These are phyloP conservation scores for Juncus effusus DNA, from an alignment of 176 grass and related monocot species.

Conservation along the genomic window DNA sequence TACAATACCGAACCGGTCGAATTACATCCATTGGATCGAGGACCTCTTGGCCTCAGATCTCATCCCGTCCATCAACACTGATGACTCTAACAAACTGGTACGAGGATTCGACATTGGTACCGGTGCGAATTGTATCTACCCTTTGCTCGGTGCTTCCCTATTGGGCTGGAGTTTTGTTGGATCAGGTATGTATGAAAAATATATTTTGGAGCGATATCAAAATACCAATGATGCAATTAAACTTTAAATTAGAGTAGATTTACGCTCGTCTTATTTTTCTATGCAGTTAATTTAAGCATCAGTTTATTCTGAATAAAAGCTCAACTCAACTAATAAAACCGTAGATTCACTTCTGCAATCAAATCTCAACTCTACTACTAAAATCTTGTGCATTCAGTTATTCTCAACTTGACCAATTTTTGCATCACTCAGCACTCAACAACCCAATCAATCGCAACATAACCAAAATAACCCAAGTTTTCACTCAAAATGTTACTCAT, in stretches of 20 bases:
- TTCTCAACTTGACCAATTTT: not conserved
- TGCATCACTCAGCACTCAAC: not conserved
- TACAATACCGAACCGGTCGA: slow-evolving; percentile 86
- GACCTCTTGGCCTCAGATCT: slow-evolving; percentile 66
- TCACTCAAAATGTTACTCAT: too few species aligned
- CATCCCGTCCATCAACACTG: slow-evolving; percentile 39
- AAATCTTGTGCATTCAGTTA: too few species aligned
- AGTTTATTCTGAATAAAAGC: not conserved
- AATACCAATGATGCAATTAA: not conserved
- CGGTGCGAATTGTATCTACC: slow-evolving; percentile 93
- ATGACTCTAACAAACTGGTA: slow-evolving; percentile 33
- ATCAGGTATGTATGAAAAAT: slow-evolving; percentile 46
- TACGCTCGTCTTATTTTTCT: not conserved
- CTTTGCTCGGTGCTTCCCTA: slow-evolving; percentile 83
- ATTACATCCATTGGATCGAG: slow-evolving; percentile 97
- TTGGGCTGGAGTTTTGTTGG: slow-evolving; percentile 80
- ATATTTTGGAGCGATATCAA: not conserved
- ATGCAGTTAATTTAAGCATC: not conserved
- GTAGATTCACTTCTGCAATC: too few species aligned
- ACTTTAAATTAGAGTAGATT: not conserved
- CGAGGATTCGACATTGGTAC: slow-evolving; percentile 85
- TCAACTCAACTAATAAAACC: not conserved
- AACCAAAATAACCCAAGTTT: too few species aligned
- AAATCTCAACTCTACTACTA: not conserved
- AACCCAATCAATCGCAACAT: not conserved